A percentile compares a stretch with the other conserved stretches of the same genome.
Conservation (phyloP, 1,139 yeast species). For the Candida sojae region DNA sequence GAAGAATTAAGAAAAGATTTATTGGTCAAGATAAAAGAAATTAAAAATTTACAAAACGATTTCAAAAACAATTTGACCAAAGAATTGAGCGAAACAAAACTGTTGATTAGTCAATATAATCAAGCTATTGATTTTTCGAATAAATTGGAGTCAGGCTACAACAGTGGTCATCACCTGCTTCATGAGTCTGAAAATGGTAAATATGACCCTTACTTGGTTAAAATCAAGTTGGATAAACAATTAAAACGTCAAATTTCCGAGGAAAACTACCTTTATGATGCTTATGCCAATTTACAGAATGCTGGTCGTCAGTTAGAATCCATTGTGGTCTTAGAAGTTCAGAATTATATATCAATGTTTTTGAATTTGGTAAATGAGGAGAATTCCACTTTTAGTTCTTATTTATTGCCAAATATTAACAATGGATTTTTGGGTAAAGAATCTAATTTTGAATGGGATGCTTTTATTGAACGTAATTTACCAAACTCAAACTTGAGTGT, state of each 20-base stretch:
- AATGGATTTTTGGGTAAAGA: conserved; percentile 77
- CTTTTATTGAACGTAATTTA: conserved; percentile 71
- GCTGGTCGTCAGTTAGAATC: conserved; percentile 89
- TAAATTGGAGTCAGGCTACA: conserved; percentile 26
- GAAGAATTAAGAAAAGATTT: conserved; percentile 85
- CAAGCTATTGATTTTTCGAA: conserved; percentile 41
- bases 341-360: conserved; percentile 73
- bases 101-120: conserved; percentile 49
- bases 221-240: conserved; percentile 71
- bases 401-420: conserved; percentile 65
- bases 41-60: conserved; percentile 77
- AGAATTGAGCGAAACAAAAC: conserved; percentile 66
- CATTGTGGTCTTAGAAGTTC: conserved; percentile 84
- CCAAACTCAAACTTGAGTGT: conserved; percentile 34
- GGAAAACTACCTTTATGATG: conserved; percentile 85
- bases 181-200: conserved; percentile 40
- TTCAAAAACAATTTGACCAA: conserved; percentile 73
- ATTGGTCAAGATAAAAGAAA: conserved; percentile 82
- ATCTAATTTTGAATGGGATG: conserved; percentile 86
- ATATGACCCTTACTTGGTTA: conserved; percentile 82
- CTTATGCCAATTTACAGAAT: conserved; percentile 80
- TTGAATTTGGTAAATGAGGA: conserved; percentile 69
- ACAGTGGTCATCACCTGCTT: conserved; percentile 17
- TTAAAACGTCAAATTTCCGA: conserved; percentile 76
- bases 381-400: conserved; percentile 65